Percentiles rank a stretch among this genome's conserved stretches.
These are phyloP conservation scores for Galium porrigens DNA, from an alignment of 305 asterid genomes.

Conservation along the genomic window DNA sequence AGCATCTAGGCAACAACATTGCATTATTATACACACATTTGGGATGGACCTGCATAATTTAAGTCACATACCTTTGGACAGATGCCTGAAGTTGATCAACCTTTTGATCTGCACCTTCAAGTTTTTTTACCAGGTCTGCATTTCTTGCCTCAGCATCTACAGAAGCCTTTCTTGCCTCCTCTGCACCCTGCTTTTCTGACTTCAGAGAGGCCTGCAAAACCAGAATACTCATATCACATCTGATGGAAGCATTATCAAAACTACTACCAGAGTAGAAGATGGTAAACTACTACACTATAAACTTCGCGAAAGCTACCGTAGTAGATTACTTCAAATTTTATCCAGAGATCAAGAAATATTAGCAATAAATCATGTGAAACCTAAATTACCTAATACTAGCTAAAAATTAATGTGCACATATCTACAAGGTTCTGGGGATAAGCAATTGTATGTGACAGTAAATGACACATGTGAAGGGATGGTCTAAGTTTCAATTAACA, in stretches of 20 bases:
- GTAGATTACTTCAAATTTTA: conserved; percentile 2
- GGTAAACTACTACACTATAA: not conserved
- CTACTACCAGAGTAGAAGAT: not conserved
- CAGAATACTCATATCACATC: conserved; percentile 11
- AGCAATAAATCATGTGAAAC: not conserved
- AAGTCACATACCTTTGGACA: conserved; percentile 51
- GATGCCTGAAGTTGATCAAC: conserved; percentile 74
- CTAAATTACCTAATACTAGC: not conserved
- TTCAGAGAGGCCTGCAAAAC: conserved; percentile 51
- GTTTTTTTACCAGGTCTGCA: conserved; percentile 42
- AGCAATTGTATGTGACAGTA: not conserved
- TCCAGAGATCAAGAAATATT: not conserved
- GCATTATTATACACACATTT: not conserved
- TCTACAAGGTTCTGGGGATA: not conserved
- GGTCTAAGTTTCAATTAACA: not conserved
- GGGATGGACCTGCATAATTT: conserved; percentile 9
- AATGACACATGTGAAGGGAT: not conserved
- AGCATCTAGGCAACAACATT: not conserved
- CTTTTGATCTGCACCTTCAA: conserved; percentile 60
- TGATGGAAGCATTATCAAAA: not conserved
- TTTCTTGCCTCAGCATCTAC: conserved; percentile 52
- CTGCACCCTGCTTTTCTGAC: conserved; percentile 58
- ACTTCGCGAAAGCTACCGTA: not conserved
- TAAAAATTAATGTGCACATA: not conserved
- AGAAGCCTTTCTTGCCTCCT: conserved; percentile 48